phyloP scores from a whole-genome alignment of 2,329 filamentous ascomycete genomes.

The Colletotrichum chlorophyti region DNA sequence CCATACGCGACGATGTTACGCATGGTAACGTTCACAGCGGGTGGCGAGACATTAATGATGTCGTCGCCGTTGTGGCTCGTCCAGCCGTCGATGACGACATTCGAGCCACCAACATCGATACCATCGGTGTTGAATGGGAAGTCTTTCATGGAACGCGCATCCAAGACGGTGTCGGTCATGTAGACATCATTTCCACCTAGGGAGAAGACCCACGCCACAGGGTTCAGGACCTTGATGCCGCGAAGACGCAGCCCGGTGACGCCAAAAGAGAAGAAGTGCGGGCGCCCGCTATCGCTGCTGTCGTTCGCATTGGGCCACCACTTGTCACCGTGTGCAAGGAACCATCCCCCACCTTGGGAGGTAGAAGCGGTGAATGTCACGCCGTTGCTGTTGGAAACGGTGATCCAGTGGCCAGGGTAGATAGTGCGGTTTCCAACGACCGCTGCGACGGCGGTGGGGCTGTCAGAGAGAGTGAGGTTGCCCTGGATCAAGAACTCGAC shows the following conservation, averaged over 20 bases:
- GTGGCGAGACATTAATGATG: conserved; percentile 12
- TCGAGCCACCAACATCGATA: conserved; percentile 4
- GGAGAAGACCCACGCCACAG: conserved; percentile 14
- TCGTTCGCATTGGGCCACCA: conserved; percentile 7
- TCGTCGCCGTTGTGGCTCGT: conserved; percentile 17
- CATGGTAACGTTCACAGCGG: conserved; percentile 14
- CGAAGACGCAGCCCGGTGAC: conserved; percentile 2
- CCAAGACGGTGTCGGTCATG: conserved; percentile 18
- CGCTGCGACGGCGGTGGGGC: conserved; percentile 1
- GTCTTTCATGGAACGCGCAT: background rate
- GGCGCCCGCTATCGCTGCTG: conserved; percentile 11
- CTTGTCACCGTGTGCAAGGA: conserved; percentile 14
- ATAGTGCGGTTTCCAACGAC: background rate
- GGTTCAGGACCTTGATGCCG: conserved; percentile 9
- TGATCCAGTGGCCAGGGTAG: conserved; percentile 19
- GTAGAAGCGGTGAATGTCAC: conserved; percentile 2
- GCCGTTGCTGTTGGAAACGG: conserved; percentile 12
- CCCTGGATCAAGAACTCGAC: conserved; percentile 13
- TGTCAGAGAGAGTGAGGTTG: conserved; percentile 9
- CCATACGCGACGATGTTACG: conserved; percentile 10
- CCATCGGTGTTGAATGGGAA: conserved; percentile 21
- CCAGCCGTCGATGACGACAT: conserved; percentile 12
- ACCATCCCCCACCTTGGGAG: background rate
- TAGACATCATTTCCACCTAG: conserved; percentile 12
- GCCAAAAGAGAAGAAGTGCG: conserved; percentile 15